Conservation (phyloP, 257 asterid genomes). For the Ophiorrhiza pumila region DNA sequence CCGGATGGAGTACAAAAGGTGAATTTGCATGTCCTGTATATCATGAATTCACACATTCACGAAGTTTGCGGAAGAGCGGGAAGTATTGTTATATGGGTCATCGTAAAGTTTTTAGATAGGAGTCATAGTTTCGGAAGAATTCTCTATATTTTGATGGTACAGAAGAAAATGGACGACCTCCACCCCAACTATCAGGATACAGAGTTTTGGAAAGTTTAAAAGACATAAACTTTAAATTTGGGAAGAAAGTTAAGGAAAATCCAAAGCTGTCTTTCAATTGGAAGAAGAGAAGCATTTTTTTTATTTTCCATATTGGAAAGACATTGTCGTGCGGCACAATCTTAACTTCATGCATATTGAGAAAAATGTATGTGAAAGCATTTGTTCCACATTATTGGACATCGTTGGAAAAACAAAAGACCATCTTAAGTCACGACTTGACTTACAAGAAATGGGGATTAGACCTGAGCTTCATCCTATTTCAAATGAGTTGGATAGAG, state of each 20-base stretch:
- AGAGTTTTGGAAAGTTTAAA: not conserved
- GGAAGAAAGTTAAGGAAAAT: not conserved
- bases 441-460: not conserved
- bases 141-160: not conserved
- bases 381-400: too few species aligned
- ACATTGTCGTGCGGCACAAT: too few species aligned
- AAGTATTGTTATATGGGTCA: conserved; percentile 18
- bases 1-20: conserved; percentile 26
- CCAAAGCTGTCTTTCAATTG: not conserved
- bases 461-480: not conserved
- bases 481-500: not conserved
- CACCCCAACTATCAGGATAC: not conserved
- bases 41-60: conserved; percentile 11
- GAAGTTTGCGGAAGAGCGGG: not conserved
- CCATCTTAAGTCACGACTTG: not conserved
- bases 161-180: not conserved
- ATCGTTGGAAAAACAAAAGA: not conserved
- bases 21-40: conserved; percentile 19
- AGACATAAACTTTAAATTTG: not conserved
- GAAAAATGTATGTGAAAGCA: too few species aligned
- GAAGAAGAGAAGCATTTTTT: not conserved
- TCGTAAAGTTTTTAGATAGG: not conserved
- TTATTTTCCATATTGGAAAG: not conserved
- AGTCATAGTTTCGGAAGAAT: not conserved
- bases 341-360: too few species aligned